phyloP scores from a whole-genome alignment of 352 stramenopile genomes.

The Phytophthora aleatoria region DNA sequence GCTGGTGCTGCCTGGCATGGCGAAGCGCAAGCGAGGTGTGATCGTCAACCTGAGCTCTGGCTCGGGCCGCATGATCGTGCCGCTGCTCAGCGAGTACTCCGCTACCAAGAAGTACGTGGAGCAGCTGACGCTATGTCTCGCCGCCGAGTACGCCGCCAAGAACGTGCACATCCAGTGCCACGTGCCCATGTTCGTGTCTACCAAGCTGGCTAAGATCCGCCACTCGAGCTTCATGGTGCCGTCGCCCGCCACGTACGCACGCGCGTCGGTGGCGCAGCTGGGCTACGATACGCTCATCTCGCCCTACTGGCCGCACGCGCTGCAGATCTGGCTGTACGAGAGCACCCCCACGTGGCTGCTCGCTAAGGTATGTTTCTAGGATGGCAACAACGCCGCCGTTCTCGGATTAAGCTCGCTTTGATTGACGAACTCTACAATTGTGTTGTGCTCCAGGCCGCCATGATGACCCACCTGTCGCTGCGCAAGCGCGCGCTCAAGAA shows the following conservation, averaged over 20 bases:
- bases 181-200: conserved; percentile 98
- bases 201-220: conserved; percentile 99
- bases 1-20: conserved; percentile 93
- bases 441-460: conserved; percentile 46
- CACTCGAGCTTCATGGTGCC: conserved; percentile 94
- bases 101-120: conserved; percentile 98
- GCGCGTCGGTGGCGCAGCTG: conserved; percentile 91
- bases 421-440: conserved; percentile 16
- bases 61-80: conserved; percentile 94
- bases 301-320: conserved; percentile 95
- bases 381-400: not conserved
- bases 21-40: conserved; percentile 92
- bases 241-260: conserved; percentile 90
- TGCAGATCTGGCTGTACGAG: conserved; percentile 96
- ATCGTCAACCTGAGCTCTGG: conserved; percentile 98
- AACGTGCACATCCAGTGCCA: conserved; percentile 97
- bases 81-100: conserved; percentile 96
- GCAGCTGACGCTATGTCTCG: conserved; percentile 95
- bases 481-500: conserved; percentile 90
- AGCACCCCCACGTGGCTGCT: conserved; percentile 86
- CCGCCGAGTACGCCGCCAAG: conserved; percentile 95
- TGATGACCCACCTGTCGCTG: conserved; percentile 80
- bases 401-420: not conserved
- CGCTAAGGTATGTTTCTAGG: conserved; percentile 65
- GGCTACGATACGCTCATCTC: conserved; percentile 93